Conservation (phyloP, 148 eudicot genomes). For the Rhododendron vialii region DNA sequence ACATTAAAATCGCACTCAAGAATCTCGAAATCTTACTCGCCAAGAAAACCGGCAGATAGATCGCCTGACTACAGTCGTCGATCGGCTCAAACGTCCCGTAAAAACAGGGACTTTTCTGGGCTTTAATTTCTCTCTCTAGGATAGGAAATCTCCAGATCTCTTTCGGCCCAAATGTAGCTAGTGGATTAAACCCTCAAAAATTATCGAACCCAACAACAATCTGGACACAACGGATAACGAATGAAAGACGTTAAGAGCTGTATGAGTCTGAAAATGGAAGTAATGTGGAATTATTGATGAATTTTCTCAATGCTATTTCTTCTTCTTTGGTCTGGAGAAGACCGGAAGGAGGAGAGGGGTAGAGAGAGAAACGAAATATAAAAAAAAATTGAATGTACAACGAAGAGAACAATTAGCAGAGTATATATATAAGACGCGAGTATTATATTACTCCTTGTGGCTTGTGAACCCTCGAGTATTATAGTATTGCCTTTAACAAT, state of each 20-base stretch:
- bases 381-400: constrained; percentile 18
- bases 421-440: neutral
- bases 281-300: neutral
- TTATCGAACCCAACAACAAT: neutral
- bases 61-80: neutral
- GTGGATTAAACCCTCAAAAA: neutral
- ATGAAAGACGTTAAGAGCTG: neutral
- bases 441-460: neutral
- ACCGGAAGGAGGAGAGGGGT: neutral
- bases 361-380: neutral
- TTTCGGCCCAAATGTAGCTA: constrained; percentile 2
- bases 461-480: neutral
- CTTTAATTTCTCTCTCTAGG: neutral
- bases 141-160: neutral
- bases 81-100: neutral
- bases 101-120: neutral
- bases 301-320: neutral
- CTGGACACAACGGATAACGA: neutral
- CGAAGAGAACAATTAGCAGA: constrained; percentile 19
- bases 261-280: neutral
- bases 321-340: neutral
- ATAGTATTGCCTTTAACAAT: too few species aligned
- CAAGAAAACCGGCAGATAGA: neutral
- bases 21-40: constrained; percentile 4
- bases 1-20: constrained; percentile 1